Conservation (phyloP, 257 asterid genomes). For the Solanum pinnatisectum region DNA sequence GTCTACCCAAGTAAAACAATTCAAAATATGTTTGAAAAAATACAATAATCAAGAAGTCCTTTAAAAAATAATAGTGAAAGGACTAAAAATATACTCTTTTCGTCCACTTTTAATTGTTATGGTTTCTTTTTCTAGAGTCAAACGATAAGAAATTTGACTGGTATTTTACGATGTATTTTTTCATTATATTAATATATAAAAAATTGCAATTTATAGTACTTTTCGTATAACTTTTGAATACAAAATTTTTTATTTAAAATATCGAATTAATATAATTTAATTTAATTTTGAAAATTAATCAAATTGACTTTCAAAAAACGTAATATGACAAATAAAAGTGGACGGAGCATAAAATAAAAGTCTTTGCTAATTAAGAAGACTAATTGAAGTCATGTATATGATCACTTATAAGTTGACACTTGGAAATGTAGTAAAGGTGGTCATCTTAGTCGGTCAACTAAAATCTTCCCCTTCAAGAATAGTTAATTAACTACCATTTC, state of each 20-base stretch:
- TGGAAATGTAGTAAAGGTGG: not conserved
- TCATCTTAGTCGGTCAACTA: not conserved
- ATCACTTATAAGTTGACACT: not conserved
- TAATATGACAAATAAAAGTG: fast-evolving
- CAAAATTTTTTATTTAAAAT: no score
- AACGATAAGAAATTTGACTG: no score
- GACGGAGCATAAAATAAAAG: not conserved
- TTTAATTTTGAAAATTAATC: no score
- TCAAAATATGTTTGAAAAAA: not conserved
- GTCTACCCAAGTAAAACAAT: not conserved
- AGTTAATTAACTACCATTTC: not conserved
- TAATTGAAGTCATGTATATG: not conserved
- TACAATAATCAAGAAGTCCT: not conserved
- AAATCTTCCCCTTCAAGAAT: not conserved
- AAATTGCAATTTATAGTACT: no score
- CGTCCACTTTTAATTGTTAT: no score
- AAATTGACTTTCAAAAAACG: fast-evolving
- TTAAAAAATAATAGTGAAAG: not conserved
- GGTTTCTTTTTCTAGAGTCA: not conserved
- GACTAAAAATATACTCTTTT: not conserved
- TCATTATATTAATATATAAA: no score
- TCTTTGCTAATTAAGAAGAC: not conserved
- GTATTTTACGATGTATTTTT: no score
- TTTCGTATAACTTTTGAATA: no score
- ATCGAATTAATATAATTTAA: no score